phyloP scores from a whole-genome alignment of 208 protist genomes.

The Acanthamoeba healyi region DNA sequence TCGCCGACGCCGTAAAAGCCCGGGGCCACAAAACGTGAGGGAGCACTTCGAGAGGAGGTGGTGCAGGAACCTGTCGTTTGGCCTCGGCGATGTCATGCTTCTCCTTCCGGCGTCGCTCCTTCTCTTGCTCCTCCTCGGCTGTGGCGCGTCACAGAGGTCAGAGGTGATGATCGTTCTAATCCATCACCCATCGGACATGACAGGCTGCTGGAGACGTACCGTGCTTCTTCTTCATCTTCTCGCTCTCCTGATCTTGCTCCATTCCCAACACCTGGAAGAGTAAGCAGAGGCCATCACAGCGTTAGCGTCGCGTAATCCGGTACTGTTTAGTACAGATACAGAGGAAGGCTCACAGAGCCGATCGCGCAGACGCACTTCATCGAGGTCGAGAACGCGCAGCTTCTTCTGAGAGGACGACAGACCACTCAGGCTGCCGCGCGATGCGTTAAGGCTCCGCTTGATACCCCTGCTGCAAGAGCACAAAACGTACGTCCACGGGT shows the following conservation, averaged over 20 bases:
- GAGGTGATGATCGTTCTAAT: too few species aligned
- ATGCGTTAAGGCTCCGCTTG: slow-evolving; percentile 1
- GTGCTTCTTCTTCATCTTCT: slow-evolving; percentile 33
- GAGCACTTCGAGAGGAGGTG: too few species aligned
- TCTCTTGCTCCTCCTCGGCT: slow-evolving; percentile 28
- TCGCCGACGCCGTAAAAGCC: too few species aligned
- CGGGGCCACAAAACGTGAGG: too few species aligned
- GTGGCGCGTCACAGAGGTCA: background rate
- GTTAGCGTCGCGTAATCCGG: too few species aligned
- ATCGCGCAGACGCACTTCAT: slow-evolving; percentile 9
- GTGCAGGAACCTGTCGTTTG: slow-evolving; percentile 11
- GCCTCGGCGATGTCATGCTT: slow-evolving; percentile 10
- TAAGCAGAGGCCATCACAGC: too few species aligned
- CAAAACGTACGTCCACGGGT: background rate
- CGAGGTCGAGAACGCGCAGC: slow-evolving; percentile 27
- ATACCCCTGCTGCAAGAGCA: background rate
- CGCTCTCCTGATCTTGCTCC: background rate
- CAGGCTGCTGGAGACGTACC: too few species aligned
- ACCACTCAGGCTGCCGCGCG: background rate
- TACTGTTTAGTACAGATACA: too few species aligned
- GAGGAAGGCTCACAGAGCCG: too few species aligned
- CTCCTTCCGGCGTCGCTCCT: slow-evolving; percentile 20
- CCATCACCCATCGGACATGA: too few species aligned
- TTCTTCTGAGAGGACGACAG: slow-evolving; percentile 47
- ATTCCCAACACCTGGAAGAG: background rate